Evolutionary conservation across 2,329 filamentous ascomycete genomes (phyloP), one percentile per base, ranked within the genome.

Genomic region (Alternaria rosae): DNA sequence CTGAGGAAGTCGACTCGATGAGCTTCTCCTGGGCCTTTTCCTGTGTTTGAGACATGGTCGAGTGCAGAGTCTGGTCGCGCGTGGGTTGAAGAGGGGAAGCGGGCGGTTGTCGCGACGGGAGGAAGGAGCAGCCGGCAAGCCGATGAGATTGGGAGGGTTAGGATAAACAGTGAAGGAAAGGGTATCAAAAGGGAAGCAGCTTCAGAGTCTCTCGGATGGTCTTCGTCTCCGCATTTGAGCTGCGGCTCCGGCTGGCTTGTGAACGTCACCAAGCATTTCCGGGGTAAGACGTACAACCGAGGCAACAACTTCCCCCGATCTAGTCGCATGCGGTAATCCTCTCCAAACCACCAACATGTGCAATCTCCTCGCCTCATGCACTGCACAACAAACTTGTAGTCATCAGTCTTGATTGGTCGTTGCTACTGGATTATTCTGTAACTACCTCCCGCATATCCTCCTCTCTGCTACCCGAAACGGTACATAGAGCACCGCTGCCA

Each of bases 401-500:
- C 43, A 20, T 26, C 7, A 15, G 2, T n/a, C 23, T n/a, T n/a
- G 28, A 38, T 51, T 25, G 47, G 30, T 3, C 4, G 9, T 23
- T 25, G 20, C 20, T 51, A 51, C 30, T 23, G 15, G 9, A 15
- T 23, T 10, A 17, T 54, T 38, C 9, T 38, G 35, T 5, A 17
- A 38, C 35, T 43, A 61, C 21, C 48, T 30, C 54, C 32, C n/a
- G 21, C 42, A 54, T 42, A 64, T 43, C 59, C 57, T 75, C 53
- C 61, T 78, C 74, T 85, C 83, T 42, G 81, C 21, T 52, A 68
- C 70, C 35, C 83, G 72, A 38, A 84, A 70, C 5, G 82, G 82
- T 7, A 83, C 59, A 64, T 85, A 85, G 23, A 84, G 65, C 57
- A 82, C 44, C n/a, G 76, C 76, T 9, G 80, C 81, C 11, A 84